Conservation (phyloP, 148 eudicot species). For the Oxyria digyna region DNA sequence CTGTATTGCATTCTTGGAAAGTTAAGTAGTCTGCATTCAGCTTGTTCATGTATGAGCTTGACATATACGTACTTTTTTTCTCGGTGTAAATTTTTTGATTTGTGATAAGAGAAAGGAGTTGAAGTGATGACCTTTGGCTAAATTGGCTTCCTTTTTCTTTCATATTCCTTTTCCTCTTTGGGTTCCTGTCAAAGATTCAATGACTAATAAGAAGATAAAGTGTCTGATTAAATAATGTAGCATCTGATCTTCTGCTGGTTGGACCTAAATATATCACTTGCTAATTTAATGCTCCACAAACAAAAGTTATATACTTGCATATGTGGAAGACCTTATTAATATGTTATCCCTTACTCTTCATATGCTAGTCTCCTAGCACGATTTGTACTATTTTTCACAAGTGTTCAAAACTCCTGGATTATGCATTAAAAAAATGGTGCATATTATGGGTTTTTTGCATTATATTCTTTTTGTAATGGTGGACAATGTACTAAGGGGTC, state of each 20-base stretch:
- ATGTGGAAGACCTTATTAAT: neutral
- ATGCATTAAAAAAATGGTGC: neutral
- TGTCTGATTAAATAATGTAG: neutral
- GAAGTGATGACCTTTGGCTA: neutral
- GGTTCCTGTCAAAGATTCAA: neutral
- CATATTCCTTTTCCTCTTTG: neutral
- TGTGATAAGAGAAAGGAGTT: neutral
- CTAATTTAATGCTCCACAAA: slow-evolving; percentile 4
- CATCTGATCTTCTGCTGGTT: neutral
- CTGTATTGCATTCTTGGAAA: neutral
- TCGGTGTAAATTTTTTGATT: neutral
- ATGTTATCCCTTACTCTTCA: too few relatives aligned
- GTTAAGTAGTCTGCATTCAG: neutral
- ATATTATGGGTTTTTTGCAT: too few relatives aligned
- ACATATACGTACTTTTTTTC: neutral
- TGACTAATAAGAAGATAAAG: neutral
- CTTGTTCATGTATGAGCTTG: neutral
- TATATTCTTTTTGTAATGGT: too few relatives aligned
- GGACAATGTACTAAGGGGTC: neutral
- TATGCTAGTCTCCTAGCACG: too few relatives aligned
- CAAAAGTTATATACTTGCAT: neutral
- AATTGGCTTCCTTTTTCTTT: neutral
- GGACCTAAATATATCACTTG: slow-evolving; percentile 4
- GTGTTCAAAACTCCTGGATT: neutral
- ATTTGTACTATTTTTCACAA: neutral